Conservation (phyloP, 345 rosid genomes). For the Citrus sp. region DNA sequence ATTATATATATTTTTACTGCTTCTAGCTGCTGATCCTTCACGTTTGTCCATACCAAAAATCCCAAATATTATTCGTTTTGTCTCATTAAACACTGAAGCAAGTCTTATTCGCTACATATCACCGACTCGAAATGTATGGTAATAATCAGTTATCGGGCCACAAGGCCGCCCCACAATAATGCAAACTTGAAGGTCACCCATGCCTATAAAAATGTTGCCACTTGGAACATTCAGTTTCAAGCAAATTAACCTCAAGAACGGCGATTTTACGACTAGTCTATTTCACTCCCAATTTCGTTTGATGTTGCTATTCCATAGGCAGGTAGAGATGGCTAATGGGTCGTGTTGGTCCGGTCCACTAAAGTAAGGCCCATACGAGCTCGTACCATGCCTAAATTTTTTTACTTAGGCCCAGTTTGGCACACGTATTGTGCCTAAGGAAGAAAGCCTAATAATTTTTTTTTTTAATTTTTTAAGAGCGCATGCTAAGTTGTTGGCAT, state of each 20-base stretch:
- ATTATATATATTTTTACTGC: too few relatives aligned
- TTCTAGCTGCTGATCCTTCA: too few relatives aligned
- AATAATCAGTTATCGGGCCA: neutral
- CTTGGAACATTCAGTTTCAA: neutral
- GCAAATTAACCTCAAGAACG: neutral
- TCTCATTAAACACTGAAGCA: neutral
- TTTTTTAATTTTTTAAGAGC: too few relatives aligned
- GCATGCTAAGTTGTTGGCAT: too few relatives aligned
- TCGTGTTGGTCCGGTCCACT: rapidly evolving
- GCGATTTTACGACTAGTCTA: neutral
- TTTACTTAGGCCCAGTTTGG: too few relatives aligned
- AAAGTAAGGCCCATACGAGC: too few relatives aligned
- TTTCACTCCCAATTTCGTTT: neutral
- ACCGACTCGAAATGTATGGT: neutral
- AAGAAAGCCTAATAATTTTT: too few relatives aligned
- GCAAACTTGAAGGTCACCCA: neutral
- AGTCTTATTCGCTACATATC: neutral
- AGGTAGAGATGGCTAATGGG: too few relatives aligned
- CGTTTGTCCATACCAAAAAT: too few relatives aligned
- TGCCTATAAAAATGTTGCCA: neutral
- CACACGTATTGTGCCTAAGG: too few relatives aligned
- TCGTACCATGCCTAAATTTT: too few relatives aligned
- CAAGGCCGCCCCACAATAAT: neutral
- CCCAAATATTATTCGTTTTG: neutral
- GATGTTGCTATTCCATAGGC: too few relatives aligned